Base-by-base conservation (phyloP, 1,139 yeast genomes). In the Geotrichum carabidarum region DNA sequence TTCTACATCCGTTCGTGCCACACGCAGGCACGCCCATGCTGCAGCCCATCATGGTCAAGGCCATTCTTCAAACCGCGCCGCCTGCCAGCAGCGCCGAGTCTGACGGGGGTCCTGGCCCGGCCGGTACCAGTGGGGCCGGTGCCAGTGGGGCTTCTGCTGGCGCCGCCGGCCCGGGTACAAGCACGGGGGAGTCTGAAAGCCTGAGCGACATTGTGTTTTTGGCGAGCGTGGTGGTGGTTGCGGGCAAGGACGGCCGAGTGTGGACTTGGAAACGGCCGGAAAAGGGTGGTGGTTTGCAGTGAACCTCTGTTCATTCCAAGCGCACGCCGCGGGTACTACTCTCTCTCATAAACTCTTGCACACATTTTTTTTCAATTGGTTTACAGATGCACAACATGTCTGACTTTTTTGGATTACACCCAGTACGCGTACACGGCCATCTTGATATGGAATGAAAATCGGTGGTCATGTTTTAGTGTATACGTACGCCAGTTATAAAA, bases 191-290 rank as follows among this genome's bases (percentile, higher is more conserved):
- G 34, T 14, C 49, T 15, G 57, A 54, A 38, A 15, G 46, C 4
- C 27, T 56, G 18, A 38, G 50, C 8, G 58, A 56, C 41, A n/a
- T 56, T 9, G 52, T 47, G 22, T 56, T 56, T 32, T 15, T 53
- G 40, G 53, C 44, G 17, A 50, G 44, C 22, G 8, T 22, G n/a
- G 42, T 56, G n/a, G 42, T 56, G 14, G 58, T 44, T 2, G 43
- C 56, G 0, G 53, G 48, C n/a, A 53, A 50, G 22, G 58, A 56
- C 40, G 58, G 58, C 1, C 36, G 54, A 4, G 22, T 56, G 12
- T 56, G 58, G 58, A 50, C 53, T 7, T 56, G 58, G 58, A 36
- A 22, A 27, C 35, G 58, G 35, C 54, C 54, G 5, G 27, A 22
- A 22, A 22, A 22, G 27, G 27, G 27, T 22, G 27, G 27, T 22